Evolutionary conservation across 1,139 yeast species (phyloP).

Genomic region (Kodamaea sp.): DNA sequence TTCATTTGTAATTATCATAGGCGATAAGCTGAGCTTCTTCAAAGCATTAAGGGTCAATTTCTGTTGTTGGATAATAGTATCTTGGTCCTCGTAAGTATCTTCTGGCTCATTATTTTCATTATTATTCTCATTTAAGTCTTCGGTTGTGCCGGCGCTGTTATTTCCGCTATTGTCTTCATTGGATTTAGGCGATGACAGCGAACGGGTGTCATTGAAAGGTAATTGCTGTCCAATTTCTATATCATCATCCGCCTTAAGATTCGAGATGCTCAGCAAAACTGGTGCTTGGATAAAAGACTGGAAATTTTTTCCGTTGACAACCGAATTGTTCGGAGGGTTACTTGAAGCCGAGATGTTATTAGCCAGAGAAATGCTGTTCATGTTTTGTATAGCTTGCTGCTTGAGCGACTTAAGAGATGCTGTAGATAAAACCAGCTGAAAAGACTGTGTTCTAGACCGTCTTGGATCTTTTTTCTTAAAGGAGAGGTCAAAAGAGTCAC

Average conservation of each 20-base stretch:
- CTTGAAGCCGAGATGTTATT: neutral
- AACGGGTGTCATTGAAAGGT: slow-evolving; percentile 33
- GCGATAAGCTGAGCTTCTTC: slow-evolving; percentile 43
- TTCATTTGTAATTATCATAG: slow-evolving; percentile 30
- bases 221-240: slow-evolving; percentile 42
- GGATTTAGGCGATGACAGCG: slow-evolving; percentile 6
- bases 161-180: slow-evolving; percentile 1
- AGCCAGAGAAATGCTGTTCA: neutral
- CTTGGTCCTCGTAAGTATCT: slow-evolving; percentile 27
- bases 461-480: slow-evolving; percentile 55
- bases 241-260: slow-evolving; percentile 26
- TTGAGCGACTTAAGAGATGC: slow-evolving; percentile 52
- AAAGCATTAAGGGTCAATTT: slow-evolving; percentile 43
- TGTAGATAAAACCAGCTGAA: slow-evolving; percentile 60
- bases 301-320: slow-evolving; percentile 28
- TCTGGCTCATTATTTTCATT: neutral
- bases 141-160: slow-evolving; percentile 3
- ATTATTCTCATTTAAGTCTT: neutral
- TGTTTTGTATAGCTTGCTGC: slow-evolving; percentile 11
- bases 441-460: slow-evolving; percentile 54
- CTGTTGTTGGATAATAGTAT: slow-evolving; percentile 40
- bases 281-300: slow-evolving; percentile 51
- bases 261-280: slow-evolving; percentile 39
- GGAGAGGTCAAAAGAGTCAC: slow-evolving; percentile 26
- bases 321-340: slow-evolving; percentile 2